Evolutionary conservation across 192 early-diverging fungal species (phyloP).

Genomic region (Mortierella alpina): DNA sequence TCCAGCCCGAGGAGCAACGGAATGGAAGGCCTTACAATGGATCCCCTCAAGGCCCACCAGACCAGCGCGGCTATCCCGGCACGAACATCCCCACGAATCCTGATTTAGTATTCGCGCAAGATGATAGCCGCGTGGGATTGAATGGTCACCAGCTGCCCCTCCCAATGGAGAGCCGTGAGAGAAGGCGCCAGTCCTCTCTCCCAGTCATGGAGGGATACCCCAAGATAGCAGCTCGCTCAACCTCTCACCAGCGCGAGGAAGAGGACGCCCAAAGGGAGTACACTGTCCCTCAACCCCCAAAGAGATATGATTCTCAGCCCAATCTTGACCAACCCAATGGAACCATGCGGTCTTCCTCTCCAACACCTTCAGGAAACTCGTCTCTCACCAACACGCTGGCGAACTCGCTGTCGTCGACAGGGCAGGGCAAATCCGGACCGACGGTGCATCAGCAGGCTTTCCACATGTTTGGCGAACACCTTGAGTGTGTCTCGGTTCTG

Average conservation of each 20-base stretch:
- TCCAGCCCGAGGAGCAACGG: conserved; percentile 18
- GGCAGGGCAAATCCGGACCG: conserved; percentile 1
- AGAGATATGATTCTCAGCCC: conserved; percentile 43
- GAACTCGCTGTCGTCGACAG: background rate
- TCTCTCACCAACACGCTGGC: conserved; percentile 24
- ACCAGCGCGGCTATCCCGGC: background rate
- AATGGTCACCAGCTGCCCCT: conserved; percentile 2
- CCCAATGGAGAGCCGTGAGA: conserved; percentile 9
- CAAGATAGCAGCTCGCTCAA: conserved; percentile 37
- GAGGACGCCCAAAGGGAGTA: conserved; percentile 21
- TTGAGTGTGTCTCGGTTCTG: conserved; percentile 45
- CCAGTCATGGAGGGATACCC: conserved; percentile 32
- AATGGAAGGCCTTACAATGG: background rate
- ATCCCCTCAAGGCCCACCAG: background rate
- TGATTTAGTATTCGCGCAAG: conserved; percentile 7
- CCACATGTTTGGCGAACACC: conserved; percentile 36
- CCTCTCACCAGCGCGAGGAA: conserved; percentile 35
- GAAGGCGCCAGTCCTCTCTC: conserved; percentile 31
- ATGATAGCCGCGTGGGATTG: conserved; percentile 2
- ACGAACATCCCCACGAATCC: conserved; percentile 12
- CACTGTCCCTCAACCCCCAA: conserved; percentile 15
- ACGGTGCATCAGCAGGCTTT: conserved; percentile 38
- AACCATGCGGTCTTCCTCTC: conserved; percentile 19
- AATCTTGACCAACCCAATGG: conserved; percentile 5
- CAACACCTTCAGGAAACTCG: conserved; percentile 48